Base-by-base conservation (phyloP, 1,284 basidiomycete species). In the Trichosporon coremiiforme region DNA sequence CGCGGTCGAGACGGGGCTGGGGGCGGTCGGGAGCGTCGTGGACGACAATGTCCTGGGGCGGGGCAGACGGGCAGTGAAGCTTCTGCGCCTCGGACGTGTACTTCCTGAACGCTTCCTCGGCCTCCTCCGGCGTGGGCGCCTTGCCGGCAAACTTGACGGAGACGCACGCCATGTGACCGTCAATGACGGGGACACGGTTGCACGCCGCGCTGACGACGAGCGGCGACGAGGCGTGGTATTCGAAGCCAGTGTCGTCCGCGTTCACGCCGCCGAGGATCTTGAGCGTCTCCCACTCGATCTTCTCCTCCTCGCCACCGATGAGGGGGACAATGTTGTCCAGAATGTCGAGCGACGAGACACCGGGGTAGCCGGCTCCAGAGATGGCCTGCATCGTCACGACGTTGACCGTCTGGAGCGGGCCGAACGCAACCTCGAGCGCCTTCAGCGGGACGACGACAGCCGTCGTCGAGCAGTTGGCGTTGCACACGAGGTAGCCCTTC, bases 401-500 rank as follows among this genome's bases (percentile, higher is more conserved):
- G 79, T 98, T 86, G 75, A 94, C 89, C 12, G 89, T 89, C 77
- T 98, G 94, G 77, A 99, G 86, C 15, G 95, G 94, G 1, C 97
- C 97, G 75, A 99, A 99, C 0, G 90, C 87, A 74, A 89, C 89
- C 84, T 98, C 95, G 75, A 99, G 89, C 0, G 96, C 96, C 69
- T 90, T 89, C 74, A 99, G 89, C 13, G 95, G 94, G 57, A 99
- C 90, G 72, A 97, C 94, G 74, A 93, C 87, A 31, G 92, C 96
- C 1, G 97, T 99, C 15, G 97, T 98, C 41, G 94, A 93, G 86
- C 97, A 99, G 86, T 99, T 99, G 75, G 97, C 97, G 83, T 99
- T 99, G 69, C 94, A 96, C 74, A 99, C 90, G 82, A 99, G 96
- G 87, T 94, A 99, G 2, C 97, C 97, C 75, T 90, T 92, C 70